Base-by-base conservation (phyloP, 2,329 filamentous ascomycete genomes). In the Aschersonia sp. region DNA sequence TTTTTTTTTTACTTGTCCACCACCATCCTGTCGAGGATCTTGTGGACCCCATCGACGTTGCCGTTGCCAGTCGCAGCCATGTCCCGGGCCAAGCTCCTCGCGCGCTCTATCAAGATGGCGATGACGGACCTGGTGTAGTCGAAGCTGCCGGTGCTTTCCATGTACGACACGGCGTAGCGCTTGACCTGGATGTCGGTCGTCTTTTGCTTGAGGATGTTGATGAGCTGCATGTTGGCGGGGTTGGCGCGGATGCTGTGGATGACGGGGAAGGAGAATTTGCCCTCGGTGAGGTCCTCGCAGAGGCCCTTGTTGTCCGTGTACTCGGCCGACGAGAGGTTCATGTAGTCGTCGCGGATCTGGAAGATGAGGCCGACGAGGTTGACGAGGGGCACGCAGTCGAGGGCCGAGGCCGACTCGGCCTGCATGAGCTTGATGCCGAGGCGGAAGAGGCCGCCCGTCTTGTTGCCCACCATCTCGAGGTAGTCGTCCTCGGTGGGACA, bases 251-350 rank as follows among this genome's bases (percentile, higher is more conserved):
- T 94, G 62, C 85, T 84, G 68, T 97, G 90, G 58, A 97, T 95
- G 58, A 97, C 82, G 41, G 89, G 88, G 62, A 96, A 96, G 30
- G 84, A 90, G 69, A 96, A 96, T 72, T 97, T 97, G 53, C 90
- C 90, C 68, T 97, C 92, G 1, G 88, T 96, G 56, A 97, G 68
- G 65, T 97, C 92, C 69, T 97, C 90, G 64, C 87, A 94, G 56
- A 95, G 77, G 45, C 90, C 92, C 69, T 97, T 97, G 65, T 94
- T 90, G 53, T 83, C 72, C 39, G 81, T 81, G 70, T 96, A 96
- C 58, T 81, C 73, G n/a, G 68, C 69, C 14, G 73, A 78, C 32
- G 75, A 77, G 42, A 98, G 79, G 63, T 97, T 97, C 64, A 88
- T 80, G 68, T 95, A 95, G 73, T 98, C 92, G 69, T 90, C 86